phyloP scores from a whole-genome alignment of 495 filamentous ascomycete species.

The Astrothelium subdiscretum region DNA sequence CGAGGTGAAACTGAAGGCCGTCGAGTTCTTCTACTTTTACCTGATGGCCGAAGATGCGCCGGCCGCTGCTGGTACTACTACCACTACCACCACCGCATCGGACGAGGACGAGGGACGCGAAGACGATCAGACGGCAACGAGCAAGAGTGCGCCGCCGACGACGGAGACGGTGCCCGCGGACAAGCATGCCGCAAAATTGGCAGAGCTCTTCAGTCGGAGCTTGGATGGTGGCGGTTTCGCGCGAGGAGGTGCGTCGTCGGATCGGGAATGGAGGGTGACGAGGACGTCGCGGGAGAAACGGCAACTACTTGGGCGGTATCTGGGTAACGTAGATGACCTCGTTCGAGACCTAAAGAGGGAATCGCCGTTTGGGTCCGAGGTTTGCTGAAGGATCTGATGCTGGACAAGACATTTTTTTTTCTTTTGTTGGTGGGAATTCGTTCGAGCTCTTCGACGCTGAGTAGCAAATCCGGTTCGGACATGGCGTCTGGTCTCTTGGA shows the following conservation, averaged over 20 bases:
- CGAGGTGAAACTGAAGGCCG: slow-evolving; percentile 82
- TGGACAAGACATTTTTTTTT: neutral
- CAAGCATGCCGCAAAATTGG: slow-evolving; percentile 8
- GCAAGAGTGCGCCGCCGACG: slow-evolving; percentile 28
- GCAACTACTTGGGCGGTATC: slow-evolving; percentile 61
- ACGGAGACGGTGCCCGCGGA: too few species aligned
- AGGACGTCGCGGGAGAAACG: slow-evolving; percentile 82
- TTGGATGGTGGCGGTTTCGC: slow-evolving; percentile 18
- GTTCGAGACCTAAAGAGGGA: slow-evolving; percentile 82
- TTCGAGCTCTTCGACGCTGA: too few species aligned
- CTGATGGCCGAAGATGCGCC: slow-evolving; percentile 83
- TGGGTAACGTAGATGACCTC: slow-evolving; percentile 84
- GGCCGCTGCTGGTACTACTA: too few species aligned
- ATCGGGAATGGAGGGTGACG: slow-evolving; percentile 36
- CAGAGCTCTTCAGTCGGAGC: neutral
- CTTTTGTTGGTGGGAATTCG: too few species aligned
- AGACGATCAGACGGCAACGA: neutral
- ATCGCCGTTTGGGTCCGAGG: slow-evolving; percentile 44
- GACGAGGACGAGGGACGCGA: neutral
- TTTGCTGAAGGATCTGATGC: neutral
- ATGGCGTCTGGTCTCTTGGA: neutral
- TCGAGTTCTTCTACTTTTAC: slow-evolving; percentile 97
- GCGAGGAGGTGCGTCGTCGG: slow-evolving; percentile 19
- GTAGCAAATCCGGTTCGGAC: too few species aligned
- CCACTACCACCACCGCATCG: slow-evolving; percentile 31